Conservation (phyloP, 352 stramenopile species). For the Globisporangium lucens region DNA sequence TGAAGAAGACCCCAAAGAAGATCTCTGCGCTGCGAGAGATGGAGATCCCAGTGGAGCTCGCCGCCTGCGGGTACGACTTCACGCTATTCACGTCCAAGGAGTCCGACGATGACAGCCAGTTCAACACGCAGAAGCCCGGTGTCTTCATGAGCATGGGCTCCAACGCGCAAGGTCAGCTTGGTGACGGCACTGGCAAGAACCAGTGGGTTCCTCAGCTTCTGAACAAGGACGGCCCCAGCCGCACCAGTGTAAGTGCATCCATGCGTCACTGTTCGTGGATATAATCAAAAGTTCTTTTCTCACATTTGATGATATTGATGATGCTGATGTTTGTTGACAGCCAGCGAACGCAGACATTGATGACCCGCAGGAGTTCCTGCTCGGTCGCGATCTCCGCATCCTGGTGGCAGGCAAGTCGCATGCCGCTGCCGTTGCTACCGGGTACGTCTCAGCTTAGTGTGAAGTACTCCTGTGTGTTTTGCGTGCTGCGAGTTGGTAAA, state of each 20-base stretch:
- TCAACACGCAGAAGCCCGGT: slow-evolving; percentile 70
- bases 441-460: slow-evolving; percentile 24
- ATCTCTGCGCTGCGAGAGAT: slow-evolving; percentile 79
- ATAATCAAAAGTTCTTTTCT: neutral
- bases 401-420: slow-evolving; percentile 63
- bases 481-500: slow-evolving; percentile 5
- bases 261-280: neutral
- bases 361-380: slow-evolving; percentile 63
- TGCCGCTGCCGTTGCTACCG: slow-evolving; percentile 41
- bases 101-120: slow-evolving; percentile 63
- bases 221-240: slow-evolving; percentile 60
- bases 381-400: slow-evolving; percentile 64
- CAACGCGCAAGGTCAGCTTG: slow-evolving; percentile 67
- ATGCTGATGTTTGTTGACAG: slow-evolving; percentile 19
- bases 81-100: slow-evolving; percentile 69
- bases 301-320: neutral
- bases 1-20: slow-evolving; percentile 84
- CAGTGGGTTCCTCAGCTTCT: slow-evolving; percentile 79
- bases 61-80: slow-evolving; percentile 61
- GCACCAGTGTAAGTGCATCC: slow-evolving; percentile 42
- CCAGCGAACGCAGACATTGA: slow-evolving; percentile 51
- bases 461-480: neutral
- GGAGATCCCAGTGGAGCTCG: slow-evolving; percentile 65
- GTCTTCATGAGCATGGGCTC: slow-evolving; percentile 82
- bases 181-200: slow-evolving; percentile 67